Percentiles rank a stretch among this genome's conserved stretches.
Conservation (phyloP, 345 rosid genomes). For the Trapa incisa region DNA sequence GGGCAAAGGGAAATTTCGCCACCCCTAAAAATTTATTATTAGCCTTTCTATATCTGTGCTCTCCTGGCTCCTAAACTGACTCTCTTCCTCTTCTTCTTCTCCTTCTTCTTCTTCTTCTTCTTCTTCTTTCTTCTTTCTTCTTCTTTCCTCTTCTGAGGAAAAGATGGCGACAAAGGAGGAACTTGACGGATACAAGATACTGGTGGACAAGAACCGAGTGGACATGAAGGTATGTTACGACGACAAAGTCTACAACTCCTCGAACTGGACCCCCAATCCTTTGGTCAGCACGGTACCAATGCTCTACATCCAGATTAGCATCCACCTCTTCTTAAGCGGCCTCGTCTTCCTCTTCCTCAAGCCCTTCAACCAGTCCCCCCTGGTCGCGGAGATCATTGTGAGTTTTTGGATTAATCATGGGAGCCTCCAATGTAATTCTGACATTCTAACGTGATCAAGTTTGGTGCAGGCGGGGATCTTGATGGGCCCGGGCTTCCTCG, state of each 20-base stretch:
- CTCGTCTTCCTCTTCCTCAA: conserved; percentile 19
- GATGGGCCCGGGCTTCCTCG: conserved; percentile 26
- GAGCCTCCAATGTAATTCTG: background rate
- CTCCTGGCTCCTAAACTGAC: too few relatives aligned
- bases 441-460: too few relatives aligned
- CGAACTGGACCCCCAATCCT: background rate
- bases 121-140: too few relatives aligned
- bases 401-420: background rate
- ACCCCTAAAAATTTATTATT: too few relatives aligned
- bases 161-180: background rate
- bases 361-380: conserved; percentile 33
- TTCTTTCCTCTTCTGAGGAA: too few relatives aligned
- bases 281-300: conserved; percentile 13
- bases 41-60: too few relatives aligned
- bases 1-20: too few relatives aligned
- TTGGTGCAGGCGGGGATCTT: conserved; percentile 36
- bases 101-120: too few relatives aligned
- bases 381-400: conserved; percentile 29
- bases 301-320: conserved; percentile 16
- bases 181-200: background rate
- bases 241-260: background rate
- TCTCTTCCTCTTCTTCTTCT: too few relatives aligned
- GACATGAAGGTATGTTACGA: background rate
- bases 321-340: conserved; percentile 21
- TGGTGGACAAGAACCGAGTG: background rate